Evolutionary conservation across 2,329 filamentous ascomycete genomes (phyloP).

Genomic region (Parastagonospora nodorum): DNA sequence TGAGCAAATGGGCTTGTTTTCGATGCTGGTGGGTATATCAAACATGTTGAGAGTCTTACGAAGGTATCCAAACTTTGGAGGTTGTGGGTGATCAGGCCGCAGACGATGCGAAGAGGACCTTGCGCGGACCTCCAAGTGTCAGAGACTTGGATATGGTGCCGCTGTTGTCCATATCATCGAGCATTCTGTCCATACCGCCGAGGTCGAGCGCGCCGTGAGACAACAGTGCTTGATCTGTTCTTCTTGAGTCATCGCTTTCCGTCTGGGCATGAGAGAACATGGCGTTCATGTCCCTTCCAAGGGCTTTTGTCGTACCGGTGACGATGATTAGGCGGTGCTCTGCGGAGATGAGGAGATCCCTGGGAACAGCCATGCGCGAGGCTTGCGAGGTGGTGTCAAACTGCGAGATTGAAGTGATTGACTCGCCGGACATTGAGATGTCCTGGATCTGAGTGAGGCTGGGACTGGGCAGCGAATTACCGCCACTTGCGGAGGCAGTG

Average conservation of each 20-base stretch:
- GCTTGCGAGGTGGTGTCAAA: slow-evolving; percentile 48
- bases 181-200: slow-evolving; percentile 54
- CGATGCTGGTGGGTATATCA: not conserved
- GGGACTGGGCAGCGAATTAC: slow-evolving; percentile 47
- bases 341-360: slow-evolving; percentile 50
- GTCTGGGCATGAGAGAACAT: slow-evolving; percentile 33
- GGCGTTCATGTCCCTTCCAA: slow-evolving; percentile 35
- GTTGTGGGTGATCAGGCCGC: slow-evolving; percentile 22
- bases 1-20: not conserved
- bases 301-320: slow-evolving; percentile 39
- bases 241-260: slow-evolving; percentile 35
- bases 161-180: slow-evolving; percentile 44
- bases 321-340: slow-evolving; percentile 53
- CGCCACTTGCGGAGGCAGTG: slow-evolving; percentile 39
- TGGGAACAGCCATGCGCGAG: slow-evolving; percentile 50
- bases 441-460: slow-evolving; percentile 50
- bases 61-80: not conserved
- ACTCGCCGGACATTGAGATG: slow-evolving; percentile 49
- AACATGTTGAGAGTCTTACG: slow-evolving; percentile 1
- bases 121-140: slow-evolving; percentile 38
- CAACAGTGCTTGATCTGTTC: slow-evolving; percentile 51
- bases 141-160: slow-evolving; percentile 28
- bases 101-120: slow-evolving; percentile 44
- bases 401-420: slow-evolving; percentile 51
- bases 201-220: slow-evolving; percentile 53